phyloP scores from a whole-genome alignment of 106 monocot species.

The Phalaenopsis equestris region DNA sequence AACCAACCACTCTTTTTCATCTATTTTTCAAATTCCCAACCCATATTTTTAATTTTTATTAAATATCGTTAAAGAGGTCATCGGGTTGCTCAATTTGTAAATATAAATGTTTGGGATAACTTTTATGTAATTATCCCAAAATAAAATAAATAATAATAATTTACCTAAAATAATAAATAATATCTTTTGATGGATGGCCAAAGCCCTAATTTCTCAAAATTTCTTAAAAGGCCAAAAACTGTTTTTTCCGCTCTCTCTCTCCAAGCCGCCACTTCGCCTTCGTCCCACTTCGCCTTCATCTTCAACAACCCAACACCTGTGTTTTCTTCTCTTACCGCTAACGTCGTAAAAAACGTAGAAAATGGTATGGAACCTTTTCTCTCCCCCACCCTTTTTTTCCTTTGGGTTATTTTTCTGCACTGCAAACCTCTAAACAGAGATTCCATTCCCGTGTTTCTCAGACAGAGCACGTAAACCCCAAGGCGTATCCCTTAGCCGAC shows the following conservation, averaged over 20 bases:
- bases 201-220: no score
- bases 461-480: constrained; percentile 53
- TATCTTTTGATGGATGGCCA: no score
- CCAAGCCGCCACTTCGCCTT: not conserved
- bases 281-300: not conserved
- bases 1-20: no score
- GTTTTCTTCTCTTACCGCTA: not conserved
- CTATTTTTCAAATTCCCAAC: no score
- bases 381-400: not conserved
- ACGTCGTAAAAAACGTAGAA: not conserved
- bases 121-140: no score
- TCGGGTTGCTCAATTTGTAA: no score
- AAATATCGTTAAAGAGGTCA: no score
- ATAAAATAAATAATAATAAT: no score
- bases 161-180: no score
- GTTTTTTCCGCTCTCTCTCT: not conserved
- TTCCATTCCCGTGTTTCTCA: not conserved
- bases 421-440: not conserved
- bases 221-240: not conserved
- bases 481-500: constrained; percentile 87
- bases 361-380: not conserved
- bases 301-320: not conserved
- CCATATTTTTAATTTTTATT: no score
- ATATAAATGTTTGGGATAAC: no score
- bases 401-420: not conserved